Percentiles rank a stretch among this genome's conserved stretches.
Conservation (phyloP, 164 flowering plant genomes). For the Umbellularia californica region DNA sequence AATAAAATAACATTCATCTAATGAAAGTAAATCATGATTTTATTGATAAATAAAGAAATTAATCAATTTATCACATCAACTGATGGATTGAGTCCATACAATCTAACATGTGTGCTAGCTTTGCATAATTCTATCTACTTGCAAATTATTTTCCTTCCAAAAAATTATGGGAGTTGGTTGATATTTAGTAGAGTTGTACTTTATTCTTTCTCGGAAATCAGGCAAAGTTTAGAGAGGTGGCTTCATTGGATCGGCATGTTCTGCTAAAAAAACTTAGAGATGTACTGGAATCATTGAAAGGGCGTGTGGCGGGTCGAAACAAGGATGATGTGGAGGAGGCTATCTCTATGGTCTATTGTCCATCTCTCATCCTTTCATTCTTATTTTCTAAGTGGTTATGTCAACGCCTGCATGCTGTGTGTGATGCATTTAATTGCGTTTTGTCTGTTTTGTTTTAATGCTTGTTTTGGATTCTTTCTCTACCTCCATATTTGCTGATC, state of each 20-base stretch:
- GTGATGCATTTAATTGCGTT: not conserved
- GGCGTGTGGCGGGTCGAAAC: constrained; percentile 80
- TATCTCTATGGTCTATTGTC: constrained; percentile 72
- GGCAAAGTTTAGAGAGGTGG: constrained; percentile 79
- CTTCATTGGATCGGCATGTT: constrained; percentile 90
- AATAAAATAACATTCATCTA: too few relatives aligned
- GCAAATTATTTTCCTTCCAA: not conserved
- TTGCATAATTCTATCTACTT: not conserved
- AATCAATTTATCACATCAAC: too few relatives aligned
- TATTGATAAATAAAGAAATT: too few relatives aligned
- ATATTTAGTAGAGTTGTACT: not conserved
- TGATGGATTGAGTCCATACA: too few relatives aligned
- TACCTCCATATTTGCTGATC: not conserved
- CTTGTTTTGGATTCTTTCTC: not conserved
- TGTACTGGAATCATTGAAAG: constrained; percentile 82
- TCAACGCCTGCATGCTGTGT: not conserved
- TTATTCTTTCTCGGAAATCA: constrained; percentile 19
- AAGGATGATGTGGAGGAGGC: constrained; percentile 95
- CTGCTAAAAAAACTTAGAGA: constrained; percentile 94
- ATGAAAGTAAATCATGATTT: too few relatives aligned
- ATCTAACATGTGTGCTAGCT: too few relatives aligned
- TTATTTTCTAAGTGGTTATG: not conserved
- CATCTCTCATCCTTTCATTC: constrained; percentile 5
- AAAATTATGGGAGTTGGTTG: not conserved
- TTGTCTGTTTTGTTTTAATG: not conserved